These are phyloP conservation scores for Lentinula aciculospora DNA, from an alignment of 768 basidiomycete species.

Conservation along the genomic window DNA sequence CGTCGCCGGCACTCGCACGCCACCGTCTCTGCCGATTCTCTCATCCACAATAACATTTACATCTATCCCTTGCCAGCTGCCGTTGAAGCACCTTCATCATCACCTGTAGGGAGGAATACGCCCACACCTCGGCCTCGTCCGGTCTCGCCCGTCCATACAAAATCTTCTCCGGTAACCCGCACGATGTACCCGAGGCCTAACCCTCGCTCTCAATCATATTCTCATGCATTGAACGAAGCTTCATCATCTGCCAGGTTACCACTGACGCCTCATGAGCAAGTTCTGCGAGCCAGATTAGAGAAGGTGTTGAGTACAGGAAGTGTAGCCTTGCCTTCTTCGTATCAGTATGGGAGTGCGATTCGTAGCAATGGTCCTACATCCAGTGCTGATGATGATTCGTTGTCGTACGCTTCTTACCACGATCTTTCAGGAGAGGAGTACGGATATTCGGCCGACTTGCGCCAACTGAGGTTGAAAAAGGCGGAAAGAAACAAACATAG, in stretches of 20 bases:
- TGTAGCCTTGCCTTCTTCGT: background rate
- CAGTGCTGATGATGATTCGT: background rate
- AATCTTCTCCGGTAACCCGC: background rate
- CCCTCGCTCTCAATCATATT: background rate
- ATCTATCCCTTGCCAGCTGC: background rate
- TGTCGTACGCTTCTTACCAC: background rate
- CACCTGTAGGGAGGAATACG: background rate
- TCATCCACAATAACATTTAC: background rate
- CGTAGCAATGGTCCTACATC: background rate
- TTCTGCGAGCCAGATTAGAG: slow-evolving; percentile 3
- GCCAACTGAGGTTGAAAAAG: background rate
- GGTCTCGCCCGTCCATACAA: background rate
- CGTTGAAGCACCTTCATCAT: background rate
- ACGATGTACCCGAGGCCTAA: background rate
- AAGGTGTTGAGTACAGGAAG: background rate
- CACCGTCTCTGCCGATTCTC: background rate
- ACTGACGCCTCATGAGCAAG: slow-evolving; percentile 4
- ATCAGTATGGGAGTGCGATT: background rate
- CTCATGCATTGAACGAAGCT: background rate
- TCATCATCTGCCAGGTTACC: background rate
- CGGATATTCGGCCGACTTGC: background rate
- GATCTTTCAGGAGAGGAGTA: background rate
- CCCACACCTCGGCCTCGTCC: slow-evolving; percentile 1
- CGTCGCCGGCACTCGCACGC: slow-evolving; percentile 1
- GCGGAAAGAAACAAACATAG: background rate